Base-by-base conservation (phyloP, 2,329 filamentous ascomycete genomes). In the Aspergillus calidoustus region DNA sequence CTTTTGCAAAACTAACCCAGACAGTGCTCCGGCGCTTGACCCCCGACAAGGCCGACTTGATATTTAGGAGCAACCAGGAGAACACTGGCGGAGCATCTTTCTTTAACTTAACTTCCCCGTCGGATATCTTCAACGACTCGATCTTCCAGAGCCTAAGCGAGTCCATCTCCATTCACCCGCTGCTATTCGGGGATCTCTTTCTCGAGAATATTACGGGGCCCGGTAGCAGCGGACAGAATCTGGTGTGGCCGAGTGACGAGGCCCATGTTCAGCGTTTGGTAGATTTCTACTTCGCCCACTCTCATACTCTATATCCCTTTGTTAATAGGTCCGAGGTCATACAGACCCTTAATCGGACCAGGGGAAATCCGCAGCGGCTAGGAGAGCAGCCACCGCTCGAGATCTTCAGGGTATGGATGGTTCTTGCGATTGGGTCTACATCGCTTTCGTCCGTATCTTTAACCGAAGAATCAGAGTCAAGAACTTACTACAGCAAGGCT, bases 401-500 rank as follows among this genome's bases (percentile, higher is more conserved):
- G 55, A 63, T 76, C 7, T 82, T 80, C 60, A 71, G 76, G 22
- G 73, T 82, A n/a, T 83, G 80, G 80, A 83, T 83, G 78, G 76
- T 83, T 2, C 68, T 83, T 3, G 81, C 80, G 5, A 82, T 82
- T 30, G 80, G 80, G 1, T 80, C 80, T 0, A 82, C 80, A 0
- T 75, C 80, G 0, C 76, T 78, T 61, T 81, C 71, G 7, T 80
- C 81, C 0, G 76, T 83, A 1, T 75, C 77, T 0, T 64, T 82
- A 57, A 70, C 72, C 1, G 80, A 82, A 23, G 80, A 82, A 62
- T 76, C 76, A 0, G 79, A 82, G 57, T 77, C 79, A 0, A 72
- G 75, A 52, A 60, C 74, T 3, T 81, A 78, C 54, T 83, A 79
- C 63, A 81, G 79, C 46, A 80, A 80, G 46, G 81, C 80, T 0